phyloP scores from a whole-genome alignment of 129 eudicot species.

The Gnaphalium uliginosum region DNA sequence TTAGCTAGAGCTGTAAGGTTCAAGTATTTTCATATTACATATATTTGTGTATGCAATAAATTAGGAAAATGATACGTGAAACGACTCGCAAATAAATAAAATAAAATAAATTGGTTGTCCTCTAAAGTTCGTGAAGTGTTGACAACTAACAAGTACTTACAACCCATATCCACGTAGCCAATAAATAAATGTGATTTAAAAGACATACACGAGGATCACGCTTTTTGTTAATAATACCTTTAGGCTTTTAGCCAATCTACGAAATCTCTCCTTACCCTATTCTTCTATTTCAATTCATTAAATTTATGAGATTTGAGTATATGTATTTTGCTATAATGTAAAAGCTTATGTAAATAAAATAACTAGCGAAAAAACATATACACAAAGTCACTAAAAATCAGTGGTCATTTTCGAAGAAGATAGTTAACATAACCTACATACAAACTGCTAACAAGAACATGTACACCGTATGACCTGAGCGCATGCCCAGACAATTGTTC shows the following conservation, averaged over 20 bases:
- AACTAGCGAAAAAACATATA: too few relatives aligned
- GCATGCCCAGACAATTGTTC: too few relatives aligned
- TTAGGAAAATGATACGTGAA: neutral
- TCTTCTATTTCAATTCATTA: neutral
- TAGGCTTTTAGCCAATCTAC: too few relatives aligned
- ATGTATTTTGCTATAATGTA: too few relatives aligned
- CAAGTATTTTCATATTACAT: neutral
- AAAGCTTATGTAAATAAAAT: too few relatives aligned
- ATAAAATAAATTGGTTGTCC: neutral
- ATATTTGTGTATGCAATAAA: neutral
- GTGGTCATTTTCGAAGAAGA: too few relatives aligned
- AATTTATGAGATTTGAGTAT: too few relatives aligned
- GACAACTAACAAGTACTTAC: neutral
- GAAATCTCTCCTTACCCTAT: too few relatives aligned
- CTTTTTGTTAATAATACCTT: neutral
- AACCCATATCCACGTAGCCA: neutral
- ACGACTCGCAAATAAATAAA: neutral
- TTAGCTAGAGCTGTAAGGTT: neutral
- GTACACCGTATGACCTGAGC: too few relatives aligned
- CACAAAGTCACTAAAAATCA: too few relatives aligned
- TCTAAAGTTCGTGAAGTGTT: neutral
- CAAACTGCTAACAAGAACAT: too few relatives aligned
- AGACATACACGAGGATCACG: neutral
- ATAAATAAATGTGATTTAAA: constrained; percentile 10
- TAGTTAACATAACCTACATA: too few relatives aligned